phyloP scores from a whole-genome alignment of 208 protist species.

The Porcisia hertigi region DNA sequence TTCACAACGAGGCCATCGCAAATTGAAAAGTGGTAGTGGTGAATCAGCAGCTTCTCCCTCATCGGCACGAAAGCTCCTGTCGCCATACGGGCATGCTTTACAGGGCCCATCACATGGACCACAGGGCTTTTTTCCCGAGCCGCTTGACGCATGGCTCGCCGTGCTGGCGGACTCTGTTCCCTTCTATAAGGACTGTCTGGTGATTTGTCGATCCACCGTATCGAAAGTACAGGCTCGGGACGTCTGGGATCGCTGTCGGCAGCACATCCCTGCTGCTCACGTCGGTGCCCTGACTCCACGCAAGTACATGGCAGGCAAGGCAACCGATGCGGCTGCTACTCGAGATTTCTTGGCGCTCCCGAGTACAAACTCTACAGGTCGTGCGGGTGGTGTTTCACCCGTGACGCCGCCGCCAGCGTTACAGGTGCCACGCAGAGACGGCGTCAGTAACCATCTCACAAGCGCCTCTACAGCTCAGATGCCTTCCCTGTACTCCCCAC shows the following conservation, averaged over 20 bases:
- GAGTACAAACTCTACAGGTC: neutral
- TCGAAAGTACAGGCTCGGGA: conserved; percentile 20
- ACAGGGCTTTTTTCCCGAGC: conserved; percentile 56
- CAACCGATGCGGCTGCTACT: neutral
- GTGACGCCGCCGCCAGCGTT: neutral
- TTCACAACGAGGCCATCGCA: neutral
- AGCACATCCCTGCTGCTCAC: conserved; percentile 55
- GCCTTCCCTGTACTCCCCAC: conserved; percentile 27
- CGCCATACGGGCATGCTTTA: conserved; percentile 47
- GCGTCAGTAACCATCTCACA: neutral
- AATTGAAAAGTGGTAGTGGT: neutral
- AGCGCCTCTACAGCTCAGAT: conserved; percentile 1
- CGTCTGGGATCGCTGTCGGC: conserved; percentile 42
- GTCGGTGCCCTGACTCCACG: conserved; percentile 30
- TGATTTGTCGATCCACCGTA: conserved; percentile 59
- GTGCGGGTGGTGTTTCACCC: neutral
- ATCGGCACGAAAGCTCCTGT: conserved; percentile 25
- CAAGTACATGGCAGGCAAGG: neutral
- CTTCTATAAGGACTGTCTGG: conserved; percentile 69
- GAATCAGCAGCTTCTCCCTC: neutral
- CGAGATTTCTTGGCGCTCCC: neutral
- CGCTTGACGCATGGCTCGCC: conserved; percentile 75
- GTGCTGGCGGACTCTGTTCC: conserved; percentile 70
- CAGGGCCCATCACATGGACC: conserved; percentile 51
- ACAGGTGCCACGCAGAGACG: neutral